Percentiles rank a stretch among this genome's conserved stretches.
phyloP scores from a whole-genome alignment of 176 grass and related monocot species.

The Zizania latifolia region DNA sequence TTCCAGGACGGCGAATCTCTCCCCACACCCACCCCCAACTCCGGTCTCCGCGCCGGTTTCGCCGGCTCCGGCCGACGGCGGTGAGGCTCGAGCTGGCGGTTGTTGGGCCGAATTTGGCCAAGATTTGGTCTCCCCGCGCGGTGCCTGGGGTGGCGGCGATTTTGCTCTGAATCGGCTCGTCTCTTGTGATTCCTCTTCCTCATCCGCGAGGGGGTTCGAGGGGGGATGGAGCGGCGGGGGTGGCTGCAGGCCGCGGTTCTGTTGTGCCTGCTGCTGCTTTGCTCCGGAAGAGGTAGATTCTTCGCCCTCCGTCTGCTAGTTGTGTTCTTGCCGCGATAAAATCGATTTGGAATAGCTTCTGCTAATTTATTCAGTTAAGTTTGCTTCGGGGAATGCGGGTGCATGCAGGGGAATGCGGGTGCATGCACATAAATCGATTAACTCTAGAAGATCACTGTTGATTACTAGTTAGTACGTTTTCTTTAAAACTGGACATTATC shows the following conservation, averaged over 20 bases:
- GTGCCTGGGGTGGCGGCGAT: not conserved
- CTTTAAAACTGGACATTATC: too few species aligned
- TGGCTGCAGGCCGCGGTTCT: conserved; percentile 33
- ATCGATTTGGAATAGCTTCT: not conserved
- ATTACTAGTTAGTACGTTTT: not conserved
- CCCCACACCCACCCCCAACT: too few species aligned
- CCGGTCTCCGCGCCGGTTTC: not conserved
- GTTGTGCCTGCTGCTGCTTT: conserved; percentile 35
- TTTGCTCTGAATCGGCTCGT: not conserved
- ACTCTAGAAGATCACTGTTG: not conserved
- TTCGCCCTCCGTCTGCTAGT: not conserved
- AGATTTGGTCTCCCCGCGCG: not conserved
- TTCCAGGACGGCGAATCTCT: not conserved
- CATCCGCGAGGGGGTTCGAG: not conserved
- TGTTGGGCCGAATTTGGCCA: not conserved
- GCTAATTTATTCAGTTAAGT: not conserved
- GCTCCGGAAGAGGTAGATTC: conserved; percentile 52
- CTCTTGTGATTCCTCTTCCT: not conserved
- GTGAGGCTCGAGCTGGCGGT: not conserved
- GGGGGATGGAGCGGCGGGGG: conserved; percentile 39
- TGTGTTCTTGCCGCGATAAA: not conserved
- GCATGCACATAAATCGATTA: not conserved
- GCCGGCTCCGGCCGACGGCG: not conserved
- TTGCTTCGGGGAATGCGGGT: not conserved
- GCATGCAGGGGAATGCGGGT: not conserved